Evolutionary conservation across 192 early-diverging fungal genomes (phyloP).

Genomic region (Thamnidium elegans): DNA sequence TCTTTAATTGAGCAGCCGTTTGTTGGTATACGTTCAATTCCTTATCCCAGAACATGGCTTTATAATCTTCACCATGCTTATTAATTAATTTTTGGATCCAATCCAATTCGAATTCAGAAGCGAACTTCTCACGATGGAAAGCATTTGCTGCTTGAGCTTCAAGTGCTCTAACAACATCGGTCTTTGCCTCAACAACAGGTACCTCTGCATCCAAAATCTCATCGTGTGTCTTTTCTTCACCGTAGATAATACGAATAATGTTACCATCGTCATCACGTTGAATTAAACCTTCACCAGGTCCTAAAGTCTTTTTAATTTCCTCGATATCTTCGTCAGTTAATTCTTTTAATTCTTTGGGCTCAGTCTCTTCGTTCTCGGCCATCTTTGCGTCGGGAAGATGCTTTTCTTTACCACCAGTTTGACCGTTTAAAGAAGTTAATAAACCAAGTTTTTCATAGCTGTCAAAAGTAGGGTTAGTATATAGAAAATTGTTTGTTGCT

Average conservation of each 20-base stretch:
- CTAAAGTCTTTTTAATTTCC: conserved; percentile 53
- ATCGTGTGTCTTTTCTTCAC: conserved; percentile 50
- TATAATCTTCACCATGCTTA: conserved; percentile 71
- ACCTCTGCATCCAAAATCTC: conserved; percentile 43
- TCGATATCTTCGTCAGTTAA: conserved; percentile 51
- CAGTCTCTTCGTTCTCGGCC: conserved; percentile 7
- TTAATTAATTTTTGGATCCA: conserved; percentile 58
- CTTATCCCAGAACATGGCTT: conserved; percentile 78
- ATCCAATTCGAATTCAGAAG: conserved; percentile 54
- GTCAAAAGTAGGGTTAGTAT: too few relatives aligned
- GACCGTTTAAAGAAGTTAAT: conserved; percentile 62
- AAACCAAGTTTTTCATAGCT: conserved; percentile 70
- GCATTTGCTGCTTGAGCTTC: conserved; percentile 55
- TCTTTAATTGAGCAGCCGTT: conserved; percentile 62
- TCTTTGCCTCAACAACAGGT: conserved; percentile 41
- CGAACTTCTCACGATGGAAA: conserved; percentile 42
- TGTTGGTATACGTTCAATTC: conserved; percentile 69
- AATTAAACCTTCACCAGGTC: conserved; percentile 73
- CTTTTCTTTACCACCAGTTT: conserved; percentile 53
- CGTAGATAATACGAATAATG: conserved; percentile 63
- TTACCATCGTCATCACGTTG: conserved; percentile 77
- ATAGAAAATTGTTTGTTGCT: too few relatives aligned
- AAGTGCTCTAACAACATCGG: conserved; percentile 54
- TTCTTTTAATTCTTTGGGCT: conserved; percentile 39
- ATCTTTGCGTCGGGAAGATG: conserved; percentile 27